Evolutionary conservation across 2,329 filamentous ascomycete genomes (phyloP), one percentile per base, ranked within the genome.

Genomic region (Aspergillus sp.): DNA sequence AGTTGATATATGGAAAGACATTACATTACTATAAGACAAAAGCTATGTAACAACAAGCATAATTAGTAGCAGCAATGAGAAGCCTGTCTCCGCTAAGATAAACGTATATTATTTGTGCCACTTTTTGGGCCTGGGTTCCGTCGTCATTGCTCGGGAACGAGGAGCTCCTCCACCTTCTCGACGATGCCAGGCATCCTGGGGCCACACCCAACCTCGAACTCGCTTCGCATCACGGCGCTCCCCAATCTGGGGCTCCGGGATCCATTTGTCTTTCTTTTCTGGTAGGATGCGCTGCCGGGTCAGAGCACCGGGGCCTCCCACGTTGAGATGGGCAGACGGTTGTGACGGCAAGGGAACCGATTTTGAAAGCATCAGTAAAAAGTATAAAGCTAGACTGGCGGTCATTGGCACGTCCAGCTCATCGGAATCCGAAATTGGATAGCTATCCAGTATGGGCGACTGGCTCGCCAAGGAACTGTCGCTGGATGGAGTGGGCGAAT

Each of bases 311-410:
- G 85, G 83, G 3, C 82, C 83, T 8, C 86, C 86, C 21, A 88
- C 83, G 55, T 88, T 85, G 74, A 88, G 80, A 65, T 82, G 81
- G 72, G 84, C 86, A 13, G 82, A 80, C 47, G 76, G 75, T 60
- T 88, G 85, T 3, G 81, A 80, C 1, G 83, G 83, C 39, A 89
- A 77, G 1, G 85, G 83, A 42, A 82, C 80, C 57, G 86, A 82
- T 70, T 86, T 87, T 23, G 86, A 85, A 3, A 88, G 81, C 85
- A 88, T 88, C 59, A 88, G 83, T 15, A 89, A 73, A 67, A 86
- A 88, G 77, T 86, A 89, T 6, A 89, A 76, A 0, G 85, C 86
- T 21, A 89, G 71, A 3, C 79, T 81, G 13, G 83, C 84, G 0
- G 86, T 88, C 78, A 88, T 74, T 11, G 77, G 75, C 8, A 66